These are phyloP conservation scores for Sutorius australiensis DNA, from an alignment of 768 basidiomycete species.

Conservation along the genomic window DNA sequence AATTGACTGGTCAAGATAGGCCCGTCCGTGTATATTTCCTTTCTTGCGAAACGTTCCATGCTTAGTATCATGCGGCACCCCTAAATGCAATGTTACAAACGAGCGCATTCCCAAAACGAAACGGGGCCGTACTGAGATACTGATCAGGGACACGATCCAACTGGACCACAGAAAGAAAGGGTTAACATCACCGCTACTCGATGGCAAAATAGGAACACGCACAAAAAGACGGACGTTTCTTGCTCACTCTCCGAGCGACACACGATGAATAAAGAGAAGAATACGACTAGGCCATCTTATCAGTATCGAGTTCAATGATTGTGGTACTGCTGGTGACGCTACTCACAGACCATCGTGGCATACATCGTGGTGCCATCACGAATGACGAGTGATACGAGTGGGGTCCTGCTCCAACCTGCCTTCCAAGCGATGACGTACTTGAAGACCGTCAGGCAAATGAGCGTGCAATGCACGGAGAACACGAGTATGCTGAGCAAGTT, in stretches of 20 bases:
- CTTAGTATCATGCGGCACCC: constrained; percentile 25
- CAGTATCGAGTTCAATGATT: neutral
- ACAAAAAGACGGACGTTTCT: constrained; percentile 4
- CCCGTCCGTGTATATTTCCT: neutral
- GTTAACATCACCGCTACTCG: neutral
- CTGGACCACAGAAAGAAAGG: neutral
- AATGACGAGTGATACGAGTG: constrained; percentile 20
- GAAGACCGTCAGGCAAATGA: constrained; percentile 16
- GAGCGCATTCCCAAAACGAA: neutral
- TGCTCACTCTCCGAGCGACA: neutral
- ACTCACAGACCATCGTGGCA: constrained; percentile 8
- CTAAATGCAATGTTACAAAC: constrained; percentile 3
- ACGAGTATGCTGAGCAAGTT: constrained; percentile 7
- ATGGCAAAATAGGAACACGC: neutral
- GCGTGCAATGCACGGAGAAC: constrained; percentile 12
- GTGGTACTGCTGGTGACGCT: neutral
- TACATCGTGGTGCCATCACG: constrained; percentile 15
- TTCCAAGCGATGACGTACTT: constrained; percentile 17
- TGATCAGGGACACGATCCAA: constrained; percentile 12
- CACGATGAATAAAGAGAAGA: neutral
- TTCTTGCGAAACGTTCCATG: constrained; percentile 18
- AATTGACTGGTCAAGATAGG: constrained; percentile 12
- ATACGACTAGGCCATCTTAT: neutral
- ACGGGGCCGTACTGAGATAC: constrained; percentile 9
- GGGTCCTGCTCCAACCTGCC: constrained; percentile 15